These are phyloP conservation scores for Trametes punicea DNA, from an alignment of 768 basidiomycete genomes.

Conservation along the genomic window DNA sequence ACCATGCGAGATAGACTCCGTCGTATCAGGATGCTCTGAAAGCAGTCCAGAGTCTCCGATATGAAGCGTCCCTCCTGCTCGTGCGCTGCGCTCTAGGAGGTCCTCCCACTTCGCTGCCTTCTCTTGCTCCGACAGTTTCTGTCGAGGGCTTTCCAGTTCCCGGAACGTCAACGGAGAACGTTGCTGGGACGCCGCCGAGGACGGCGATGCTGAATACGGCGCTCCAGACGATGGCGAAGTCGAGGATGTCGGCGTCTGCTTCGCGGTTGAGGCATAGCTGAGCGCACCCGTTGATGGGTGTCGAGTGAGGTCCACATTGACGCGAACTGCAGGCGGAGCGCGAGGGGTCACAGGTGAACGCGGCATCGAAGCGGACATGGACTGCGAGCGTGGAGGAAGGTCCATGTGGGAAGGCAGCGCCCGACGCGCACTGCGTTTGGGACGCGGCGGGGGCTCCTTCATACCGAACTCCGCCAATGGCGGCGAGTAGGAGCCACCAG, in stretches of 20 bases:
- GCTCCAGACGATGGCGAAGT: slow-evolving; percentile 18
- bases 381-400: slow-evolving; percentile 11
- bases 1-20: not conserved
- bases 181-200: slow-evolving; percentile 15
- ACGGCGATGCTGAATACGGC: slow-evolving; percentile 21
- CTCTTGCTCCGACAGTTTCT: slow-evolving; percentile 58
- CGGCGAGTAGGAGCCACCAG: slow-evolving; percentile 2
- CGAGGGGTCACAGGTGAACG: slow-evolving; percentile 23
- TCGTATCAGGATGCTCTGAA: slow-evolving; percentile 37
- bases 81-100: slow-evolving; percentile 58
- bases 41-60: slow-evolving; percentile 44
- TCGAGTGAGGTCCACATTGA: slow-evolving; percentile 13
- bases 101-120: slow-evolving; percentile 73
- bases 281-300: slow-evolving; percentile 21
- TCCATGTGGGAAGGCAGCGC: slow-evolving; percentile 17
- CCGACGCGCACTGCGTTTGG: slow-evolving; percentile 25
- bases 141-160: slow-evolving; percentile 38
- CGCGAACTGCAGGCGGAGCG: slow-evolving; percentile 12
- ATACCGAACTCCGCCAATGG: slow-evolving; percentile 24
- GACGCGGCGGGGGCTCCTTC: slow-evolving; percentile 24
- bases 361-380: slow-evolving; percentile 20
- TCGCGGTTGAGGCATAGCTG: slow-evolving; percentile 32
- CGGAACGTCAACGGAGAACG: slow-evolving; percentile 46
- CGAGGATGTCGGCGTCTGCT: slow-evolving; percentile 15
- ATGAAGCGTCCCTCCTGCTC: slow-evolving; percentile 73